These are phyloP conservation scores for Leccinum griseonigrum DNA, from an alignment of 1,284 basidiomycete genomes.

Conservation along the genomic window DNA sequence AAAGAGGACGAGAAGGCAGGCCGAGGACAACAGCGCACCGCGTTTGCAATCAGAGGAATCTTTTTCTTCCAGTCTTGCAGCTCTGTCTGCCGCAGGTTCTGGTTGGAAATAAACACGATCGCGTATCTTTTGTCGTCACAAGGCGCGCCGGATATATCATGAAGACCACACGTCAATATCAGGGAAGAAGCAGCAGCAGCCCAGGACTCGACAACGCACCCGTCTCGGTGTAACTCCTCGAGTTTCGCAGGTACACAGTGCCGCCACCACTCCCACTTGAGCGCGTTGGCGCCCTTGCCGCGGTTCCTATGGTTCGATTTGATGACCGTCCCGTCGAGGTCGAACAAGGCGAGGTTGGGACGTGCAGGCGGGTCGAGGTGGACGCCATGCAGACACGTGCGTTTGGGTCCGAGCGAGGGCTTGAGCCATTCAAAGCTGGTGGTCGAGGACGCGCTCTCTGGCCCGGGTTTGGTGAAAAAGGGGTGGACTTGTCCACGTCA, in stretches of 20 bases:
- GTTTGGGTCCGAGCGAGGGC: slow-evolving; percentile 49
- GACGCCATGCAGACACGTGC: slow-evolving; percentile 62
- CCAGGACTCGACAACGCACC: slow-evolving; percentile 43
- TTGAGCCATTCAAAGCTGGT: slow-evolving; percentile 54
- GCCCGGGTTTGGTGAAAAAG: slow-evolving; percentile 33
- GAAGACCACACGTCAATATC: too few relatives aligned
- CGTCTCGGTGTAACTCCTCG: slow-evolving; percentile 55
- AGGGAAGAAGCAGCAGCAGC: too few relatives aligned
- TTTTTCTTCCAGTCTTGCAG: slow-evolving; percentile 74
- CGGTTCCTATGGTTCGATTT: slow-evolving; percentile 50
- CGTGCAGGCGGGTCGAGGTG: slow-evolving; percentile 50
- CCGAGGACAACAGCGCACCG: slow-evolving; percentile 46
- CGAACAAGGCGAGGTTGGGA: slow-evolving; percentile 74
- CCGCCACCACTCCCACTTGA: slow-evolving; percentile 80
- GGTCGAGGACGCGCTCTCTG: slow-evolving; percentile 10
- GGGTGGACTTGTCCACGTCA: slow-evolving; percentile 35
- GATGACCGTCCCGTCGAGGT: slow-evolving; percentile 88
- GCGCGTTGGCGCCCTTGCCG: slow-evolving; percentile 37
- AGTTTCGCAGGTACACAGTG: slow-evolving; percentile 63
- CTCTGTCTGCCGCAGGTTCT: slow-evolving; percentile 52
- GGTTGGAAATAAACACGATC: slow-evolving; percentile 81
- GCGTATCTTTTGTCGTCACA: slow-evolving; percentile 46
- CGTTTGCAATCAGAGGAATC: slow-evolving; percentile 62
- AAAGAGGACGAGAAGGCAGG: neutral
- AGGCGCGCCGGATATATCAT: neutral